Evolutionary conservation across 345 rosid genomes (phyloP).

Genomic region (Physaria fendleri): DNA sequence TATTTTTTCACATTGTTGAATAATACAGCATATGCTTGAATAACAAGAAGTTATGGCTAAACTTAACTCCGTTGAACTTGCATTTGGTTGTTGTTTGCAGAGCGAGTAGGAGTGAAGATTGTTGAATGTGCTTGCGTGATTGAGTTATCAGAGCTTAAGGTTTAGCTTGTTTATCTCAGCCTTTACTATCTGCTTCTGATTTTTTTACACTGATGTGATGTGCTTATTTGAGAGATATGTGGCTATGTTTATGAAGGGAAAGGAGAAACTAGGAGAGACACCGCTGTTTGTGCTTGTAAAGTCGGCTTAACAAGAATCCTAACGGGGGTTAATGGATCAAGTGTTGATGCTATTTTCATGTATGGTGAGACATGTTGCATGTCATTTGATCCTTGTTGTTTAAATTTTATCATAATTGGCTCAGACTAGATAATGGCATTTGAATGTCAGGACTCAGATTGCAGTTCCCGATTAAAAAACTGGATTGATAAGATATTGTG

Average conservation of each 20-base stretch:
- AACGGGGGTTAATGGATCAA: background rate
- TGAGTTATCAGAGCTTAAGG: slow-evolving; percentile 85
- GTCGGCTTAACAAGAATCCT: slow-evolving; percentile 23
- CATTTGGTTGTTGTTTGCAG: slow-evolving; percentile 38
- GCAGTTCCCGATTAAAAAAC: background rate
- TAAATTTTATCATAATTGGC: slow-evolving; percentile 14
- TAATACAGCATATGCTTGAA: background rate
- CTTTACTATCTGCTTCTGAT: background rate
- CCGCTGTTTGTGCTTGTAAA: slow-evolving; percentile 75
- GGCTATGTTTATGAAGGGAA: slow-evolving; percentile 48
- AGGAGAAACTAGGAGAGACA: slow-evolving; percentile 64
- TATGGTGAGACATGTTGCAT: slow-evolving; percentile 11
- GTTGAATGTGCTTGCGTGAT: slow-evolving; percentile 95
- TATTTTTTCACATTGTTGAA: too few relatives aligned
- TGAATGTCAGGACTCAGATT: slow-evolving; percentile 7
- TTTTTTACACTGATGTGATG: background rate
- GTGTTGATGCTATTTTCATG: slow-evolving; percentile 2
- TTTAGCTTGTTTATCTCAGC: slow-evolving; percentile 10
- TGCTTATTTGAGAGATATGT: background rate
- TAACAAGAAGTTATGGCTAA: background rate
- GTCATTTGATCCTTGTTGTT: slow-evolving; percentile 20
- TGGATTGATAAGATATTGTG: background rate
- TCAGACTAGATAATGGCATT: slow-evolving; percentile 7
- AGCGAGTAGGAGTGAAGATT: slow-evolving; percentile 79
- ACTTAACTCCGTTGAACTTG: background rate